Conservation (phyloP, 179 eudicot species). For the Corrigiola litoralis region DNA sequence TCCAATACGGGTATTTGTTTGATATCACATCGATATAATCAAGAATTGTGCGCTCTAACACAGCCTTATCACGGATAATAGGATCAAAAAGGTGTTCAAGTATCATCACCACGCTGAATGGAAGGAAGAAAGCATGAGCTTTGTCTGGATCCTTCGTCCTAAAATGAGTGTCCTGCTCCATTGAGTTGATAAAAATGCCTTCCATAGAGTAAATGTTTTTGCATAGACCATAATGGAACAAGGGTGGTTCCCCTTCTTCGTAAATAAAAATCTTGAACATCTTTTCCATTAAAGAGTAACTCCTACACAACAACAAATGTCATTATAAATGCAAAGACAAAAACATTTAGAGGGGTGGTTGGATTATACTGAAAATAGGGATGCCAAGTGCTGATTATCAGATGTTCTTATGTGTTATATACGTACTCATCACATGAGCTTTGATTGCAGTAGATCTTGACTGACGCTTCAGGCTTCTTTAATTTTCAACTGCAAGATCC, state of each 20-base stretch:
- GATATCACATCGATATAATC: slow-evolving; percentile 39
- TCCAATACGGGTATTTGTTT: slow-evolving; percentile 41
- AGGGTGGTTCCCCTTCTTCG: slow-evolving; percentile 61
- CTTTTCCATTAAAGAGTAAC: slow-evolving; percentile 57
- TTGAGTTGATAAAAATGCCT: slow-evolving; percentile 39
- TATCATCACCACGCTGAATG: slow-evolving; percentile 40
- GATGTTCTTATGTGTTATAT: background rate
- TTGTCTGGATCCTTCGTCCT: slow-evolving; percentile 33
- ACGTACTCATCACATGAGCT: slow-evolving; percentile 6
- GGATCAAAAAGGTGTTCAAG: slow-evolving; percentile 35
- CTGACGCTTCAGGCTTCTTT: background rate
- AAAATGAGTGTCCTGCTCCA: slow-evolving; percentile 38
- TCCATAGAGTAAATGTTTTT: slow-evolving; percentile 46
- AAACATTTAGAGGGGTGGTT: too few species aligned
- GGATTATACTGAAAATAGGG: too few species aligned
- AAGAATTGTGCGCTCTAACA: slow-evolving; percentile 33
- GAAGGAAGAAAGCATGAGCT: slow-evolving; percentile 56
- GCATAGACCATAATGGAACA: slow-evolving; percentile 52
- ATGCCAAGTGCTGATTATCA: background rate
- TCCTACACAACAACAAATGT: slow-evolving; percentile 16
- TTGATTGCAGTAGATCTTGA: background rate
- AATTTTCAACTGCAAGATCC: background rate
- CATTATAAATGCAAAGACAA: background rate
- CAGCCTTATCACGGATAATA: slow-evolving; percentile 34
- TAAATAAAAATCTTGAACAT: slow-evolving; percentile 44